Evolutionary conservation across 202 grass and related monocot species (phyloP).

Genomic region (Alloteropsis angusta): DNA sequence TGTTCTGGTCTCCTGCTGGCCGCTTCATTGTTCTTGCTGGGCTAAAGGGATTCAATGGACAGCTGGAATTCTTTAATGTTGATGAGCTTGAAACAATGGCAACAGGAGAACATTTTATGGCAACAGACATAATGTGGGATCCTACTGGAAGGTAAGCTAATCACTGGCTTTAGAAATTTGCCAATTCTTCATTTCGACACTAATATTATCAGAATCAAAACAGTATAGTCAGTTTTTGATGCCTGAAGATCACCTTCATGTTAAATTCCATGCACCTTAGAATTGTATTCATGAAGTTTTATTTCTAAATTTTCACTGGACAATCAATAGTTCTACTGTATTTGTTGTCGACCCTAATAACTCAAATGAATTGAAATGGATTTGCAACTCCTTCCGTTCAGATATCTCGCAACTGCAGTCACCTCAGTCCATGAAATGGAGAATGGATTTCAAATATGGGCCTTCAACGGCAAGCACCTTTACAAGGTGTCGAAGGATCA

Average conservation of each 20-base stretch:
- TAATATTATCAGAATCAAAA: background rate
- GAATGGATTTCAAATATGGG: conserved; percentile 79
- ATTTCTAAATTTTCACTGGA: background rate
- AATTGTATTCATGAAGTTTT: background rate
- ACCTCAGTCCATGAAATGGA: conserved; percentile 96
- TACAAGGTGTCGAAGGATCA: conserved; percentile 91
- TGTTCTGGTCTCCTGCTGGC: conserved; percentile 82
- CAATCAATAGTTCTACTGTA: background rate
- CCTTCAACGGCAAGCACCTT: conserved; percentile 71
- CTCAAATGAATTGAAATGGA: background rate
- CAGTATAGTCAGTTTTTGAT: background rate
- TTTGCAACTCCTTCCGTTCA: conserved; percentile 14
- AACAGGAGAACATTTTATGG: conserved; percentile 93
- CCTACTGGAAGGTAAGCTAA: conserved; percentile 72
- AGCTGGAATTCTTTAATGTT: conserved; percentile 85
- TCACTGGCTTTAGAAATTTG: background rate
- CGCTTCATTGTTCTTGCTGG: conserved; percentile 77
- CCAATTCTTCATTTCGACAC: background rate
- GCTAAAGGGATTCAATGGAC: conserved; percentile 84
- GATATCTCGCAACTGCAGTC: conserved; percentile 65
- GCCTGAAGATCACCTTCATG: background rate
- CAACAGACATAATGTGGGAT: conserved; percentile 87
- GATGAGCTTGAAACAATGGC: conserved; percentile 91
- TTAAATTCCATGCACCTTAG: background rate
- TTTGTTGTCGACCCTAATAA: background rate